Evolutionary conservation across 2,329 filamentous ascomycete genomes (phyloP).

Genomic region (Magnaporthales sp.): DNA sequence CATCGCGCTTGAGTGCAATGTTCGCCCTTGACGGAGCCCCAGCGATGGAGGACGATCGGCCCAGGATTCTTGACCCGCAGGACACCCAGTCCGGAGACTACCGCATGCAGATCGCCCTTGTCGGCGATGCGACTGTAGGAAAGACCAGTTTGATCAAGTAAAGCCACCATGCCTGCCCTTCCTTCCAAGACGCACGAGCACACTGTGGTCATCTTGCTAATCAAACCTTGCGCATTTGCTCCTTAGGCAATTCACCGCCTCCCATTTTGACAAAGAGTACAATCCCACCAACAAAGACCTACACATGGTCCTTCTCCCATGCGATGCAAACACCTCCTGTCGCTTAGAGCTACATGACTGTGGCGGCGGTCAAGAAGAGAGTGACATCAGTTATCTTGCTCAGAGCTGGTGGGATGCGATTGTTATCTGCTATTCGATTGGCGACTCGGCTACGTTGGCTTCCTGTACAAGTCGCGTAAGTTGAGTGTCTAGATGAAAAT

Average conservation of each 20-base stretch:
- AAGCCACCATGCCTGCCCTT: background rate
- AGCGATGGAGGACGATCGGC: background rate
- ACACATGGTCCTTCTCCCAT: background rate
- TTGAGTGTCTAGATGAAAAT: background rate
- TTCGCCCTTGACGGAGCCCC: background rate
- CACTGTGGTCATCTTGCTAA: background rate
- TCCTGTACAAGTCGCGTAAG: slow-evolving; percentile 2
- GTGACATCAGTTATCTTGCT: slow-evolving; percentile 1
- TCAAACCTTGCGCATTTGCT: background rate
- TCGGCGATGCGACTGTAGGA: slow-evolving; percentile 5
- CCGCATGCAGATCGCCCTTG: slow-evolving; percentile 2
- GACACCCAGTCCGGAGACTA: background rate
- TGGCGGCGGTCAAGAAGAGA: slow-evolving; percentile 4
- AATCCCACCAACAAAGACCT: slow-evolving; percentile 4
- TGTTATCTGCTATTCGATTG: slow-evolving; percentile 4
- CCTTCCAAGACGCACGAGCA: background rate
- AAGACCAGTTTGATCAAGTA: slow-evolving; percentile 1
- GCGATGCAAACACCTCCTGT: background rate
- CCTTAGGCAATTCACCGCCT: background rate
- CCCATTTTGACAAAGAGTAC: background rate
- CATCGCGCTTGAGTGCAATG: background rate
- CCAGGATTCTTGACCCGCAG: background rate
- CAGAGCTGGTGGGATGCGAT: slow-evolving; percentile 5
- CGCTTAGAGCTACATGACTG: slow-evolving; percentile 4
- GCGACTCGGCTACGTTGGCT: background rate